Base-by-base conservation (phyloP, 768 basidiomycete species). In the Boletus sp. region DNA sequence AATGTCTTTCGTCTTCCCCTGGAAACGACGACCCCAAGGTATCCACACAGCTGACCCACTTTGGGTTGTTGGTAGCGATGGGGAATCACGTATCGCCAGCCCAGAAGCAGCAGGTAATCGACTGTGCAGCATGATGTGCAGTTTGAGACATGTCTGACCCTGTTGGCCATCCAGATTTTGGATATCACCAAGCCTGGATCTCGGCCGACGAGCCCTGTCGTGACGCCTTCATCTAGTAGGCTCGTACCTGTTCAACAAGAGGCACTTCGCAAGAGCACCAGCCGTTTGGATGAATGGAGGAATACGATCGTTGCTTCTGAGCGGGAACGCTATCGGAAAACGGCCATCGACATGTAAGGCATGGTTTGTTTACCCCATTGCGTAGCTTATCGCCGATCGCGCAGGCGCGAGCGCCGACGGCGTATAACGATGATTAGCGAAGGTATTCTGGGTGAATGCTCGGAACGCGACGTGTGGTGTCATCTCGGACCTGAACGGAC, bases 401-500 rank as follows among this genome's bases (percentile, higher is more conserved):
- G 30, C 57, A 94, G 94, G 54, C 86, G 85, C 24, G 93, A 96
- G 67, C 81, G 84, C 59, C 80, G 88, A 58, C 83, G 90, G 50
- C 89, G 90, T 63, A 76, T 89, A 20, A 76, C 82, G 3, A 72
- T 77, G 10, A 67, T 89, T 44, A 76, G 79, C 32, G 84, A 87
- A 49, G 89, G 88, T 80, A 76, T 82, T 0, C 71, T 82, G 40
- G 65, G 83, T 9, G 73, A 90, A 24, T 83, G 83, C 2, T 84
- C 85, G 0, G 94, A 96, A 67, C 81, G 90, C 20, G 93, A 93
- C 0, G 67, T 96, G 12, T 96, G 94, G 94, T 84, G 86, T 2
- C 78, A 81, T 44, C 70, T 78, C 15, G 76, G 76, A 40, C 73
- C 66, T 3, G 73, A 75, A 24, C 73, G 74, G 7, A 63, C 80